Evolutionary conservation across 1,284 basidiomycete genomes (phyloP).

Genomic region (Ganoderma lucidum): DNA sequence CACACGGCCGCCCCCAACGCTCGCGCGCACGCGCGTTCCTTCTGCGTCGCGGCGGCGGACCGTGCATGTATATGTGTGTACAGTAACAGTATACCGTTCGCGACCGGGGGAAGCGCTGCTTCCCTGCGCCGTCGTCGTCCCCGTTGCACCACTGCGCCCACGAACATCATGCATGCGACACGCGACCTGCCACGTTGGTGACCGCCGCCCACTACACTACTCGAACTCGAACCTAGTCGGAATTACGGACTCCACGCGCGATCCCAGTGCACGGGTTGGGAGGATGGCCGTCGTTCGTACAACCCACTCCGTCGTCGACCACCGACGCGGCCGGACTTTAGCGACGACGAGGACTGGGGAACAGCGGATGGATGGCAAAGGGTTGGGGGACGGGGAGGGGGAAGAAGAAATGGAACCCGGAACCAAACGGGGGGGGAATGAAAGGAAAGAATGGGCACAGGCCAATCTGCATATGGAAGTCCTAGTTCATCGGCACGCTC

Average conservation of each 20-base stretch:
- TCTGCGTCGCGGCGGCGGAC: conserved; percentile 14
- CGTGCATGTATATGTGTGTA: conserved; percentile 15
- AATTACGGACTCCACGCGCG: conserved; percentile 8
- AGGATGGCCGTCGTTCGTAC: conserved; percentile 14
- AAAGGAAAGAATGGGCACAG: conserved; percentile 28
- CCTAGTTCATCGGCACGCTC: conserved; percentile 35
- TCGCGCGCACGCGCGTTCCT: conserved; percentile 12
- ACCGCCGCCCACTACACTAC: conserved; percentile 21
- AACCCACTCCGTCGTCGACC: conserved; percentile 9
- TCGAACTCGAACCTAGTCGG: conserved; percentile 22
- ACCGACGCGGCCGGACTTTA: conserved; percentile 21
- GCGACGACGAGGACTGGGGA: conserved; percentile 7
- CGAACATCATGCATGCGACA: conserved; percentile 21
- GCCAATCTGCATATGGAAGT: conserved; percentile 38
- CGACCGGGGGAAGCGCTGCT: conserved; percentile 49
- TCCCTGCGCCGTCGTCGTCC: conserved; percentile 41
- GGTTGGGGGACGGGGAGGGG: conserved; percentile 10
- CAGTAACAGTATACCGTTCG: conserved; percentile 29
- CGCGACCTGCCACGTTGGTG: conserved; percentile 3
- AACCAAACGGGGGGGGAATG: conserved; percentile 6
- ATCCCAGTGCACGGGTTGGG: conserved; percentile 7
- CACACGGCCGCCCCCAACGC: neutral
- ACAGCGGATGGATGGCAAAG: conserved; percentile 3
- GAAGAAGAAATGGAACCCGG: conserved; percentile 6
- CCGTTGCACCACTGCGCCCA: conserved; percentile 33